Conservation (phyloP, 352 stramenopile species). For the Globisporangium heterothallicum region DNA sequence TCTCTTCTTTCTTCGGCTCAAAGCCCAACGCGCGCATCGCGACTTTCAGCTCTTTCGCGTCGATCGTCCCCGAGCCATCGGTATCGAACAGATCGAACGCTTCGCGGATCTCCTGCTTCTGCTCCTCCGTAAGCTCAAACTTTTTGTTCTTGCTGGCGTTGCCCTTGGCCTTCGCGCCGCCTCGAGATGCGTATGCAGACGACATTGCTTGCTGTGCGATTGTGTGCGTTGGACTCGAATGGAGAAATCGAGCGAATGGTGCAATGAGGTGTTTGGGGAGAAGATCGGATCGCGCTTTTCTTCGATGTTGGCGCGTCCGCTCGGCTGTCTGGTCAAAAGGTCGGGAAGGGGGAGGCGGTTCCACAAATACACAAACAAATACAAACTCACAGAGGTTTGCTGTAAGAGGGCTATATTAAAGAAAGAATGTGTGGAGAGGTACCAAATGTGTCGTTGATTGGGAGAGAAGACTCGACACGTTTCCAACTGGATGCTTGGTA, state of each 20-base stretch:
- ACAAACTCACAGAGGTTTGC: too few relatives aligned
- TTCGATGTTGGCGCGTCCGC: too few relatives aligned
- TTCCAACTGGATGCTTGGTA: too few relatives aligned
- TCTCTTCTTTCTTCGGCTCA: slow-evolving; percentile 96
- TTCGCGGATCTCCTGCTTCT: slow-evolving; percentile 94
- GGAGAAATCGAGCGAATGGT: neutral
- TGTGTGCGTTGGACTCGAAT: neutral
- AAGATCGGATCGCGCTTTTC: neutral
- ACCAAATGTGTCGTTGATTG: too few relatives aligned
- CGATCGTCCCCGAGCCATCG: slow-evolving; percentile 93
- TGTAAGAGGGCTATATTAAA: too few relatives aligned
- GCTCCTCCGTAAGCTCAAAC: slow-evolving; percentile 89
- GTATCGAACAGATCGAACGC: slow-evolving; percentile 97
- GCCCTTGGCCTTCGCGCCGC: slow-evolving; percentile 60
- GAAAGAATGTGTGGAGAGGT: too few relatives aligned
- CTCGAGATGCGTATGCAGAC: slow-evolving; percentile 59
- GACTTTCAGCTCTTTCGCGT: slow-evolving; percentile 94
- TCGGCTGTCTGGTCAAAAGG: slow-evolving; percentile 5
- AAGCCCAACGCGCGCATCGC: slow-evolving; percentile 96
- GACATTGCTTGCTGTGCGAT: slow-evolving; percentile 30
- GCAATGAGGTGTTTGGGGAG: neutral
- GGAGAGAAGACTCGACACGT: too few relatives aligned
- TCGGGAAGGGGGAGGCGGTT: too few relatives aligned
- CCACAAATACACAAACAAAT: too few relatives aligned
- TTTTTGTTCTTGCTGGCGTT: slow-evolving; percentile 77